A percentile compares a stretch with the other conserved stretches of the same genome.
phyloP scores from a whole-genome alignment of 805 yeast species.

The Ogataea ganodermae region DNA sequence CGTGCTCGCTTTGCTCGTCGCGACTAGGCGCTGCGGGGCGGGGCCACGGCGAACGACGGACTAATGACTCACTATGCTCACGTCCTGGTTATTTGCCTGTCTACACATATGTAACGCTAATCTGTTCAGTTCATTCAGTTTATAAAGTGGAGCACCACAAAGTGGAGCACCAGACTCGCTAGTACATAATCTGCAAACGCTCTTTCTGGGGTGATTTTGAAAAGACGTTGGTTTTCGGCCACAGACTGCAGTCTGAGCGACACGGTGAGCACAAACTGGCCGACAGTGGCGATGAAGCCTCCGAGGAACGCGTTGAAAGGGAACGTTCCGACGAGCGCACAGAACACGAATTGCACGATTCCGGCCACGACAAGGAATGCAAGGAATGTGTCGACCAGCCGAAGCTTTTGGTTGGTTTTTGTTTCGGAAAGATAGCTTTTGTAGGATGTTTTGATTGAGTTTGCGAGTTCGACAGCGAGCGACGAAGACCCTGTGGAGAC shows the following conservation, averaged over 20 bases:
- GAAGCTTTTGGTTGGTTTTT: slow-evolving; percentile 43
- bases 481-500: slow-evolving; percentile 18
- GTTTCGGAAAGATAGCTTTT: slow-evolving; percentile 36
- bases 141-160: slow-evolving; percentile 86
- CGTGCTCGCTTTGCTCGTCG: neutral
- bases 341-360: slow-evolving; percentile 74
- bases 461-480: slow-evolving; percentile 33
- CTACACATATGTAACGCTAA: neutral
- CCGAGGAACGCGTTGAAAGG: slow-evolving; percentile 97
- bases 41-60: too few relatives aligned
- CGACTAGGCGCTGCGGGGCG: too few relatives aligned
- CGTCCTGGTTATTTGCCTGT: neutral
- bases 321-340: slow-evolving; percentile 77
- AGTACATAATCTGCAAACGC: slow-evolving; percentile 88
- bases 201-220: slow-evolving; percentile 39
- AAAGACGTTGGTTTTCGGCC: slow-evolving; percentile 29
- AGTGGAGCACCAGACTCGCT: slow-evolving; percentile 87
- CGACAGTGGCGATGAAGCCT: slow-evolving; percentile 90
- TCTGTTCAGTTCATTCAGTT: slow-evolving; percentile 48
- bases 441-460: slow-evolving; percentile 35
- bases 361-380: slow-evolving; percentile 75
- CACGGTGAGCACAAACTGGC: slow-evolving; percentile 89
- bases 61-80: neutral
- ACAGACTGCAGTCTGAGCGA: slow-evolving; percentile 73
- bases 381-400: slow-evolving; percentile 77